Evolutionary conservation across 1,284 basidiomycete species (phyloP).

Genomic region (Trametes sp.): DNA sequence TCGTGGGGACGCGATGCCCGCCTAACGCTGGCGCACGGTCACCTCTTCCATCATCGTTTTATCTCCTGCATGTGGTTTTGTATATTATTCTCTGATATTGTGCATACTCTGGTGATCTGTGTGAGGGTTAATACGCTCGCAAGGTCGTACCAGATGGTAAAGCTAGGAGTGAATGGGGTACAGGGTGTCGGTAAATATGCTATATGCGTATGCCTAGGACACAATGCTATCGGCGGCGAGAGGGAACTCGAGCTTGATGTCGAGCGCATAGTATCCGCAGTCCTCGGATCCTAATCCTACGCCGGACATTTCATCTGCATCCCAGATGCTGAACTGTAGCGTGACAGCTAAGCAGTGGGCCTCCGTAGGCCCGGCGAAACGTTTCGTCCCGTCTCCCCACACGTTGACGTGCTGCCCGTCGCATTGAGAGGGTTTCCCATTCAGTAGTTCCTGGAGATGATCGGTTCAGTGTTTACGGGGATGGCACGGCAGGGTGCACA

Average conservation of each 20-base stretch:
- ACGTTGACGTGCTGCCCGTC: not conserved
- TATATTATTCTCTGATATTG: conserved; percentile 2
- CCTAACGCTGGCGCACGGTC: not conserved
- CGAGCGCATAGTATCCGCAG: conserved; percentile 1
- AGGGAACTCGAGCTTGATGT: not conserved
- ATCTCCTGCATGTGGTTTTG: not conserved
- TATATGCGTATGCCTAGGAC: no score
- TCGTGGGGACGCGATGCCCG: not conserved
- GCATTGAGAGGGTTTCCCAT: not conserved
- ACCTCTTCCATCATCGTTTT: not conserved
- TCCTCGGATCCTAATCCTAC: not conserved
- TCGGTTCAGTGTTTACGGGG: no score
- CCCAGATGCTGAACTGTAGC: conserved; percentile 2
- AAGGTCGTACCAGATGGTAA: no score
- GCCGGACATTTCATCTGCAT: not conserved
- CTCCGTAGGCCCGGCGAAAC: not conserved
- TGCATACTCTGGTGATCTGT: not conserved
- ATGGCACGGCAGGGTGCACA: no score
- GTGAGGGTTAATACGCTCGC: no score
- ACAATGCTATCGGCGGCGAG: no score
- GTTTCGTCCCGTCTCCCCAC: not conserved
- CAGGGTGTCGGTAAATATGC: no score
- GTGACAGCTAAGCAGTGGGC: not conserved
- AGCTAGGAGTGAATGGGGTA: no score
- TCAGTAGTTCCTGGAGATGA: no score